These are phyloP conservation scores for Aspergillus indologenus DNA, from an alignment of 495 filamentous ascomycete genomes.

Conservation along the genomic window DNA sequence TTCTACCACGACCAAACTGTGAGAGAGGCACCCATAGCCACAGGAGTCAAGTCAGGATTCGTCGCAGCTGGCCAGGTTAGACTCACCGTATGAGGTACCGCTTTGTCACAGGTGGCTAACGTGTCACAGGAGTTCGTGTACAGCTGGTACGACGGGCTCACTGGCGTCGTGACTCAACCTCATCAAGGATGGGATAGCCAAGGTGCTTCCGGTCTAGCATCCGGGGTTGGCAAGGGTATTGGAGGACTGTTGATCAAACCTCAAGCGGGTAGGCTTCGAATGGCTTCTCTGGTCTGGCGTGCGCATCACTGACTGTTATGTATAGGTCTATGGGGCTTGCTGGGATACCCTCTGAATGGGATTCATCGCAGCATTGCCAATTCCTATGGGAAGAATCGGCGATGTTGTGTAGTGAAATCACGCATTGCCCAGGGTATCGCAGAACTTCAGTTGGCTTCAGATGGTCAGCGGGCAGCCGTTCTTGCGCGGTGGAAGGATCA, in stretches of 20 bases:
- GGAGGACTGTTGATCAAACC: conserved; percentile 71
- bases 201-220: conserved; percentile 59
- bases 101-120: not conserved
- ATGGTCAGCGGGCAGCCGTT: not conserved
- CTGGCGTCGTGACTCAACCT: conserved; percentile 66
- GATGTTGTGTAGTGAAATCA: not conserved
- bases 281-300: not conserved
- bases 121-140: conserved; percentile 50
- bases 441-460: not conserved
- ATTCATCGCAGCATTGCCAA: conserved; percentile 43
- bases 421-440: not conserved
- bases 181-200: conserved; percentile 61
- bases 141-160: conserved; percentile 63
- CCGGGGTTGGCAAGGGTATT: conserved; percentile 67
- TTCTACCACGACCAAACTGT: conserved; percentile 69
- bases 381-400: not conserved
- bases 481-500: not conserved
- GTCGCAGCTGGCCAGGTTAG: conserved; percentile 51
- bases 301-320: not conserved
- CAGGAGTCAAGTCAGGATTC: conserved; percentile 59
- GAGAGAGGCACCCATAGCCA: conserved; percentile 61
- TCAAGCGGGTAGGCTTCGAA: conserved; percentile 51
- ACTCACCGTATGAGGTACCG: not conserved
- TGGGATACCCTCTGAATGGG: conserved; percentile 72
- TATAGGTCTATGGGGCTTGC: conserved; percentile 58